Base-by-base conservation (phyloP, 106 monocot genomes). In the Dioscorea zingiberensis region DNA sequence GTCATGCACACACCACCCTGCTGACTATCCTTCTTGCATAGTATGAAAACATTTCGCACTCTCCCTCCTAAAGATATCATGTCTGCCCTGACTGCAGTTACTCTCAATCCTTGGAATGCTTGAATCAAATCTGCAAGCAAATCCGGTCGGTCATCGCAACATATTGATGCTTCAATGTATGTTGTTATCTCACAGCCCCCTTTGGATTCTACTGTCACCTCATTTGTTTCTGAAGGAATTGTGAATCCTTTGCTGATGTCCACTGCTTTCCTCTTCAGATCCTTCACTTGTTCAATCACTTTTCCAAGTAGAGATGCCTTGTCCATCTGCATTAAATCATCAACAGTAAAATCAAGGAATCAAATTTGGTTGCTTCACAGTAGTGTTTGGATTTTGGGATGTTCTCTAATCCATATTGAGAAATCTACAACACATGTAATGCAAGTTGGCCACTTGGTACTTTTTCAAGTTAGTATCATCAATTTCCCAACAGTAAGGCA, bases 131-230 rank as follows among this genome's bases (percentile, higher is more conserved):
- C 66, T 0, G 55, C n/a, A 60, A 80, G 66, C 55, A 84, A 46
- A 14, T 80, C 76, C 13, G 84, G 80, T 4, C 80, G 64, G 30
- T 84, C 84, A 4, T 80, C 76, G 57, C 84, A 80, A 55, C 80
- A 75, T 26, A 84, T 7, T 6, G 76, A 66, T 18, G 73, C 84
- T 59, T 62, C 80, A 21, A 84, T 73, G 44, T 49, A 69, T 24
- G 10, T 59, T 29, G 10, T 66, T 22, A 14, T 62, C 44, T 17
- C 25, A 0, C 26, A 3, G 7, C 29, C 11, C 29, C 13, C 28
- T 3, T 46, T 13, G 44, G 44, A 24, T 58, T 84, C 79, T 9
- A 84, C 76, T 0, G 2, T 58, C 10, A 84, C 76, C 46, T 73
- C 73, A 30, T 84, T 66, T 38, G 29, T 29, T 26, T 73, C 76